Percentiles rank a stretch among this genome's conserved stretches.
phyloP scores from a whole-genome alignment of 2,329 filamentous ascomycete genomes.

The Chaetomium olivaceum region DNA sequence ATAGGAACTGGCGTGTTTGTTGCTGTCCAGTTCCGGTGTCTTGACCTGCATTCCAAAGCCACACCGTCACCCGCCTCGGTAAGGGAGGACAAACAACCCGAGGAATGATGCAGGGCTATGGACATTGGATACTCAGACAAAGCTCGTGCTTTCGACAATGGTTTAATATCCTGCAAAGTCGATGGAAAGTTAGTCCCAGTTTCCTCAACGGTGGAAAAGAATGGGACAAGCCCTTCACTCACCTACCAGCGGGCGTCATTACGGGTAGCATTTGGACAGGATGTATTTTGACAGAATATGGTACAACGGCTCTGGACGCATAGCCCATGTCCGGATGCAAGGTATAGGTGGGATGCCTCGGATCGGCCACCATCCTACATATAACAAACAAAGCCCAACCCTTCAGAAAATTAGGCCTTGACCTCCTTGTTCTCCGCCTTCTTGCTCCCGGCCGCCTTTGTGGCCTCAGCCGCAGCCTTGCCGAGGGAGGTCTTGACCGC shows the following conservation, averaged over 20 bases:
- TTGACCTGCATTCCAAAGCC: slow-evolving; percentile 16
- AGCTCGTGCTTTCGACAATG: neutral
- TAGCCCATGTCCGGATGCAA: neutral
- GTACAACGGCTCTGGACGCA: slow-evolving; percentile 21
- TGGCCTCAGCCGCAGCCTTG: slow-evolving; percentile 19
- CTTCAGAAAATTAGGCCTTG: slow-evolving; percentile 9
- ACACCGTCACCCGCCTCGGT: neutral
- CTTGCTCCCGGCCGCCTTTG: slow-evolving; percentile 8
- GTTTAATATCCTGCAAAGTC: neutral
- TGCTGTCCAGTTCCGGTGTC: neutral
- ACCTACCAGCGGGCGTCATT: neutral
- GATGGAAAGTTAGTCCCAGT: neutral
- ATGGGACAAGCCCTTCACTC: neutral
- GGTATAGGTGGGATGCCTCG: neutral
- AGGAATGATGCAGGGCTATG: slow-evolving; percentile 7
- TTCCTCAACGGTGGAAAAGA: neutral
- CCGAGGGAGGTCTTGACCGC: slow-evolving; percentile 14
- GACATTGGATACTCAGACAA: neutral
- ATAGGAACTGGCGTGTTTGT: neutral
- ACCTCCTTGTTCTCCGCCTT: slow-evolving; percentile 18
- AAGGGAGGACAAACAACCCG: slow-evolving; percentile 17
- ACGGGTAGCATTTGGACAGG: neutral
- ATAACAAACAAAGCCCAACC: neutral
- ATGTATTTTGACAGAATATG: slow-evolving; percentile 27
- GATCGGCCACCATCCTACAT: neutral